Evolutionary conservation across 1,284 basidiomycete genomes (phyloP), one percentile per base, ranked within the genome.

Genomic region (Moesziomyces parantarcticus): DNA sequence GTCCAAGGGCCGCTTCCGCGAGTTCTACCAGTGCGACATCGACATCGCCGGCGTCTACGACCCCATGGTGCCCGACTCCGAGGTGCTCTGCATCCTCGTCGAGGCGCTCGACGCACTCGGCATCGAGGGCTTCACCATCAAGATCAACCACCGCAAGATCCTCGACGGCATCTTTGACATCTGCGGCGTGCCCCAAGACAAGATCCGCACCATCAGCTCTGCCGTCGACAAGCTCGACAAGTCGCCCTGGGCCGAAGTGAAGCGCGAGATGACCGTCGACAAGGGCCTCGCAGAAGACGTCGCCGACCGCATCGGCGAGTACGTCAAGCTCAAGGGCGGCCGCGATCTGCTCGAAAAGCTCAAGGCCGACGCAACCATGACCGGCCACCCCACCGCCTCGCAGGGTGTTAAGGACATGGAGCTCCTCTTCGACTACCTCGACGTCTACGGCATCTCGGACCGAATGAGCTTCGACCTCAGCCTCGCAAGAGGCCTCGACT

Each of bases 151-250:
- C 88, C 89, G 97, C 69, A 98, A 97, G 86, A 92, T 99, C 69
- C 88, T 99, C 22, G 97, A 99, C 83, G 97, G 95, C 49, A 92
- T 99, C 75, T 99, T 99, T 82, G 92, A 93, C 84, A 91, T 98
- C 9, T 98, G 96, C 78, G 97, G 97, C 56, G 96, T 99, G 1
- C 92, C 95, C 0, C 81, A 87, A 29, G 93, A 94, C 48, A 97
- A 97, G 87, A 95, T 92, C 63, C 89, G 96, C 13, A 87, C 90
- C n/a, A 98, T 98, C 78, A 97, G 94, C 1, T 96, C 93, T 13
- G 96, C 96, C 0, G 96, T 99, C 11, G 96, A 99, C 86, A 99
- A 99, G 85, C 89, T 99, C 23, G 97, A 99, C 88, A 99, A 99
- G 89, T 61, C 58, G 21, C 89, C 95, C 0, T 99, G 97, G 96